phyloP scores from a whole-genome alignment of 1,284 basidiomycete genomes.

The Boletus semigastroideus region DNA sequence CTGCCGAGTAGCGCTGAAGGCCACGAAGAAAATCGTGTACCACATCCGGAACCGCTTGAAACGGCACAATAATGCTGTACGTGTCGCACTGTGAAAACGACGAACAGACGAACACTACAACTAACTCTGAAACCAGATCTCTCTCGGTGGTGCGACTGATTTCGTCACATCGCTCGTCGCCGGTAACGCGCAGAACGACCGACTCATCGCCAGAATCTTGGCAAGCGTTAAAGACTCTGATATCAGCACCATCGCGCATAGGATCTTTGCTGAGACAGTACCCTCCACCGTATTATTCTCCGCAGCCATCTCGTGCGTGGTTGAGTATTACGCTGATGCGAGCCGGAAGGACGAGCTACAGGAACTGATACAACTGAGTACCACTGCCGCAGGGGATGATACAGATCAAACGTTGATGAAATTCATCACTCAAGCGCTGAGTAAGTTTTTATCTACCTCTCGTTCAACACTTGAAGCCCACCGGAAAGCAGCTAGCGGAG shows the following conservation, averaged over 20 bases:
- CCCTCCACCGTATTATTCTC: constrained; percentile 55
- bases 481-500: background rate
- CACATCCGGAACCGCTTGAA: constrained; percentile 42
- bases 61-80: constrained; percentile 28
- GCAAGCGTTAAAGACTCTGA: background rate
- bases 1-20: constrained; percentile 44
- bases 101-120: background rate
- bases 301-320: constrained; percentile 53
- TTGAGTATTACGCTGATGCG: constrained; percentile 63
- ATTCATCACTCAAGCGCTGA: constrained; percentile 53
- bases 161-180: constrained; percentile 24
- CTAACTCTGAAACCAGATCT: constrained; percentile 14
- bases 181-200: constrained; percentile 27
- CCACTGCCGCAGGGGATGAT: constrained; percentile 24
- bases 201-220: constrained; percentile 20
- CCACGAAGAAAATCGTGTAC: constrained; percentile 41
- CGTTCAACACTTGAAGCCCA: background rate
- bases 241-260: constrained; percentile 17
- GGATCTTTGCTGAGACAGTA: constrained; percentile 48
- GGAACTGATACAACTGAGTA: constrained; percentile 43
- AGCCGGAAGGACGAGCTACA: constrained; percentile 39
- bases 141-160: constrained; percentile 19
- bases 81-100: constrained; percentile 3
- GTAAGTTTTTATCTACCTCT: constrained; percentile 31
- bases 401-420: constrained; percentile 37